These are phyloP conservation scores for Ceratobasidium sp. DNA, from an alignment of 1,284 basidiomycete genomes.

Conservation along the genomic window DNA sequence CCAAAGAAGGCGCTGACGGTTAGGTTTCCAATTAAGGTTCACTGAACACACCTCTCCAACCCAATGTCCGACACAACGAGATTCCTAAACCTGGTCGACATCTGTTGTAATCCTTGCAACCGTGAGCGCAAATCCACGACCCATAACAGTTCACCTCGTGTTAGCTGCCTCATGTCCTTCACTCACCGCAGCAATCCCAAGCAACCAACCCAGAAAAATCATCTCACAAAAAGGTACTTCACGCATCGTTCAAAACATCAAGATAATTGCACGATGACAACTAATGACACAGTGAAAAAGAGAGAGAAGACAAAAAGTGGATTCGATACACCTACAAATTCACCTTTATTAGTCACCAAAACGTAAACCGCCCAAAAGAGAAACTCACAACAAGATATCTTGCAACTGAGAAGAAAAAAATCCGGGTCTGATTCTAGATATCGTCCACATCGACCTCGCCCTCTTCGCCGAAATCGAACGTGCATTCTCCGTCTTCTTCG, in stretches of 20 bases:
- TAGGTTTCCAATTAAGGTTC: no score
- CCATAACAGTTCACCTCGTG: not conserved
- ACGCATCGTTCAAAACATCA: constrained; percentile 10
- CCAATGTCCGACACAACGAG: no score
- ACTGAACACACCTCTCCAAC: no score
- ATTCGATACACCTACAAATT: constrained; percentile 26
- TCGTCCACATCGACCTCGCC: constrained; percentile 68
- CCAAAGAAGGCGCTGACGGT: no score
- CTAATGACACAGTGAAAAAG: constrained; percentile 40
- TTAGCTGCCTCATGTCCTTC: constrained; percentile 2
- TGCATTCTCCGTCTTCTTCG: constrained; percentile 89
- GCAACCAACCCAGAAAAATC: not conserved
- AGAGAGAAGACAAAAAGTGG: not conserved
- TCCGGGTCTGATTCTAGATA: constrained; percentile 62
- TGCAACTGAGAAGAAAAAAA: not conserved
- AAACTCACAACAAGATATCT: not conserved
- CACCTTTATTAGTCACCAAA: not conserved
- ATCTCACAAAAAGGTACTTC: constrained; percentile 7
- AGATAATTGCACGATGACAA: constrained; percentile 36
- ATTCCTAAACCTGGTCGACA: no score
- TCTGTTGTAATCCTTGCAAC: no score
- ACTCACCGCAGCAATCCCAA: not conserved
- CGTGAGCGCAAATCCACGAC: not conserved
- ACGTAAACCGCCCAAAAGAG: not conserved
- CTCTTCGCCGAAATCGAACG: constrained; percentile 88